Conservation (phyloP, 805 yeast species). For the Yamadazyma philogaea region DNA sequence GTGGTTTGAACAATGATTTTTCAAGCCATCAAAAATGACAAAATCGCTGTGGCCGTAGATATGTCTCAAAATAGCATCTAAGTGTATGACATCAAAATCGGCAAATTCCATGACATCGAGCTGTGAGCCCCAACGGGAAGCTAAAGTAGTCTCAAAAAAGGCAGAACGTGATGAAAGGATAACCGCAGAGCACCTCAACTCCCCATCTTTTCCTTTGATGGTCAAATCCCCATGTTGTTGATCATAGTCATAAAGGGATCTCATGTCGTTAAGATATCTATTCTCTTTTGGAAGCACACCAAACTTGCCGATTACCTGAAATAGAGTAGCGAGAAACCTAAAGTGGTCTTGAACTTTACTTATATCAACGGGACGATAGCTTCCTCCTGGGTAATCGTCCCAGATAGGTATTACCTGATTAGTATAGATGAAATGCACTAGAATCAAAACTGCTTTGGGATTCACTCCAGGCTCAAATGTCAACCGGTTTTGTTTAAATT, state of each 20-base stretch:
- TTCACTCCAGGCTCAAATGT: constrained; percentile 23
- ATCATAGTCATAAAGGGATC: constrained; percentile 16
- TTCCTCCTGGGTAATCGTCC: constrained; percentile 32
- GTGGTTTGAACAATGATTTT: constrained; percentile 15
- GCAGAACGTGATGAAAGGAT: constrained; percentile 57
- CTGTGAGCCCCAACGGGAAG: constrained; percentile 49
- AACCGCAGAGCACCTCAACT: constrained; percentile 45
- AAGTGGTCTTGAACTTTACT: constrained; percentile 28
- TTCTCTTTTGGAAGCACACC: constrained; percentile 23
- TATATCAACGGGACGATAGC: constrained; percentile 27
- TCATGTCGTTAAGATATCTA: constrained; percentile 17
- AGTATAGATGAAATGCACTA: constrained; percentile 49
- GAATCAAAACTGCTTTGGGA: constrained; percentile 37
- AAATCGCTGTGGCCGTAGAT: constrained; percentile 54
- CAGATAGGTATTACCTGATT: constrained; percentile 45
- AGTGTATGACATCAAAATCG: constrained; percentile 40
- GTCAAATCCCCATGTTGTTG: constrained; percentile 38
- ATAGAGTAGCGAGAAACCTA: constrained; percentile 19
- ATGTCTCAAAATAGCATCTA: constrained; percentile 49
- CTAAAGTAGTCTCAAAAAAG: constrained; percentile 59
- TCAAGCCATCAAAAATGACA: constrained; percentile 35
- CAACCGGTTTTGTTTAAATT: constrained; percentile 16
- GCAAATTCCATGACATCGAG: constrained; percentile 37
- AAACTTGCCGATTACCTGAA: constrained; percentile 23
- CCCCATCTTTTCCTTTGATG: constrained; percentile 47